Percentiles rank a stretch among this genome's conserved stretches.
These are phyloP conservation scores for Microcyclosporella mali DNA, from an alignment of 2,329 filamentous ascomycete species.

Conservation along the genomic window DNA sequence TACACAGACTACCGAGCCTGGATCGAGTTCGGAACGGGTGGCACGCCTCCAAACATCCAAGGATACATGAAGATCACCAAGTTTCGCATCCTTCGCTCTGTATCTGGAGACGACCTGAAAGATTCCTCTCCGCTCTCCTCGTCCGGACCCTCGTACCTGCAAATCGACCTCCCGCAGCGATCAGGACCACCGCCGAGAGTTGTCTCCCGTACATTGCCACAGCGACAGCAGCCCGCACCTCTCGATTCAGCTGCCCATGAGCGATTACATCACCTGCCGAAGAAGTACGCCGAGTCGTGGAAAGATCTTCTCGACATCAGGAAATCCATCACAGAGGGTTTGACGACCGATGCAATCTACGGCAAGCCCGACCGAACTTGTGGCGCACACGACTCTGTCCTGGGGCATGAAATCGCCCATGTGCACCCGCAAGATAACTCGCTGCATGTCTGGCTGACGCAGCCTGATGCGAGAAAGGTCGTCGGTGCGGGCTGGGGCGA, in stretches of 20 bases:
- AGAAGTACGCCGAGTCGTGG: conserved; percentile 3
- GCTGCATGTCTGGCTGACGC: conserved; percentile 15
- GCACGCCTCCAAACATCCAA: conserved; percentile 8
- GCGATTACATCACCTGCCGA: conserved; percentile 10
- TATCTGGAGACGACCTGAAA: conserved; percentile 9
- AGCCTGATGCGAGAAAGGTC: conserved; percentile 14
- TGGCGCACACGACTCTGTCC: conserved; percentile 6
- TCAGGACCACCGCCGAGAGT: conserved; percentile 5
- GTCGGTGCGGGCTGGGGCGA: conserved; percentile 13
- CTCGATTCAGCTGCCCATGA: conserved; percentile 5
- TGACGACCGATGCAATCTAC: conserved; percentile 15
- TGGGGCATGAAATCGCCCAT: conserved; percentile 16
- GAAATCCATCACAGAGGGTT: conserved; percentile 13
- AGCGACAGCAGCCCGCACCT: conserved; percentile 9
- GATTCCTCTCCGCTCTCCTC: conserved; percentile 6
- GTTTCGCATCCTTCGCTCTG: conserved; percentile 8
- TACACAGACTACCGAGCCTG: conserved; percentile 10
- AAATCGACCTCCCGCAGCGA: conserved; percentile 7
- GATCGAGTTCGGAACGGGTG: conserved; percentile 13
- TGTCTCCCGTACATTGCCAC: conserved; percentile 10
- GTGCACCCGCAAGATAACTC: conserved; percentile 14
- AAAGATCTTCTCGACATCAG: conserved; percentile 7
- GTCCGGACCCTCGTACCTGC: conserved; percentile 6
- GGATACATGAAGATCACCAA: conserved; percentile 16
- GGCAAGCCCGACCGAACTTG: conserved; percentile 2